These are phyloP conservation scores for Solanum gracilifrons DNA, from an alignment of 257 asterid species.

Conservation along the genomic window DNA sequence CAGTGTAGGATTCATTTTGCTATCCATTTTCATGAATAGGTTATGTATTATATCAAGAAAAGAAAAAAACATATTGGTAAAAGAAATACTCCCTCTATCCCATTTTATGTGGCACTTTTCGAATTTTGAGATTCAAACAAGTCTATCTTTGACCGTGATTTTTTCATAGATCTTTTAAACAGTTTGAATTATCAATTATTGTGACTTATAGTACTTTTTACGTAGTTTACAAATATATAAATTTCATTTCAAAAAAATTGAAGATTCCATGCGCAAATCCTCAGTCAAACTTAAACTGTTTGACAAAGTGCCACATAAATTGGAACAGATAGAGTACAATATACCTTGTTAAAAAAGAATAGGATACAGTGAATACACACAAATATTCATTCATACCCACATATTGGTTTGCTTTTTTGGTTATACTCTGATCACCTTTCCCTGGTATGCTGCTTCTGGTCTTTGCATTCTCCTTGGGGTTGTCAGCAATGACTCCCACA, in stretches of 20 bases:
- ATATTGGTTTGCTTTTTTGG: neutral
- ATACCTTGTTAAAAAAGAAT: neutral
- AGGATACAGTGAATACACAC: neutral
- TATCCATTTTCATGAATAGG: neutral
- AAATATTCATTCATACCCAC: neutral
- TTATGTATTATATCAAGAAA: neutral
- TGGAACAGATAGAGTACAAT: neutral
- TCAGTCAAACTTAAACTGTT: too few species aligned
- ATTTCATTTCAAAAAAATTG: too few species aligned
- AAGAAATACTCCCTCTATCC: neutral
- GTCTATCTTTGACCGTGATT: too few species aligned
- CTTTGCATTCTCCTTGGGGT: neutral
- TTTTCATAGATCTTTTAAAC: neutral
- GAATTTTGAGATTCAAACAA: too few species aligned
- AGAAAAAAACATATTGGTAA: neutral
- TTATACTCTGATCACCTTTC: neutral
- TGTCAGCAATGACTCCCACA: neutral
- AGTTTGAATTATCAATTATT: neutral
- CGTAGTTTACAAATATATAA: too few species aligned
- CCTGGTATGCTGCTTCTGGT: neutral
- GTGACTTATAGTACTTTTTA: neutral
- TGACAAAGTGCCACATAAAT: too few species aligned
- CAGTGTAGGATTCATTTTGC: neutral
- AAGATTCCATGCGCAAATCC: too few species aligned
- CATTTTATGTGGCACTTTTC: too few species aligned